A percentile compares a stretch with the other conserved stretches of the same genome.
These are phyloP conservation scores for Penicillium sclerotiorum DNA, from an alignment of 2,329 filamentous ascomycete genomes.

Conservation along the genomic window DNA sequence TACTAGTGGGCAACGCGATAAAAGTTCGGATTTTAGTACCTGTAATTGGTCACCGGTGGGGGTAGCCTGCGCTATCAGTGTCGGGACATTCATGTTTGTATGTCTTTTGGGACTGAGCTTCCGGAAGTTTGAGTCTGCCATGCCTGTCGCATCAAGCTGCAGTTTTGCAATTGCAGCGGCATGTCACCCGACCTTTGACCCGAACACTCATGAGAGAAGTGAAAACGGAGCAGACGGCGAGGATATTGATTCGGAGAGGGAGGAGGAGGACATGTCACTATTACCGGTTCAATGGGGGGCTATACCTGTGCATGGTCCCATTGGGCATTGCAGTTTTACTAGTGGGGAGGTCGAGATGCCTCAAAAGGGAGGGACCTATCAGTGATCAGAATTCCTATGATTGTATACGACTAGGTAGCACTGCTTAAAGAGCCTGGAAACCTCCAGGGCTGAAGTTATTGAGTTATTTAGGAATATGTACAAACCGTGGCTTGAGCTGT, in stretches of 20 bases:
- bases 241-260: not conserved
- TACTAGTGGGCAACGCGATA: not conserved
- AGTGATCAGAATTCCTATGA: too few species aligned
- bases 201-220: too few species aligned
- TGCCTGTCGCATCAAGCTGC: constrained; percentile 33
- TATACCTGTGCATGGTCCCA: not conserved
- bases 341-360: not conserved
- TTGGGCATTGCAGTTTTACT: constrained; percentile 4
- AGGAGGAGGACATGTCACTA: not conserved
- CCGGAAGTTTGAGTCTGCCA: constrained; percentile 18
- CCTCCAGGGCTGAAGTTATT: too few species aligned
- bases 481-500: too few species aligned
- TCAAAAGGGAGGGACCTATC: not conserved
- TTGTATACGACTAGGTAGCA: too few species aligned
- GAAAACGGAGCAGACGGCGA: too few species aligned
- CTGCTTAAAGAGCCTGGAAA: too few species aligned
- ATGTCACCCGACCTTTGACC: too few species aligned
- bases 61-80: not conserved
- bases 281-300: constrained; percentile 6
- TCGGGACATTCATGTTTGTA: constrained; percentile 17
- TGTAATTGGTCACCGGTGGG: not conserved
- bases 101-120: constrained; percentile 15
- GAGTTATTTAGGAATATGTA: too few species aligned
- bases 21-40: not conserved
- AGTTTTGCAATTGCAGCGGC: constrained; percentile 36